phyloP scores from a whole-genome alignment of 306 rosid species.

The Quercus parvula region DNA sequence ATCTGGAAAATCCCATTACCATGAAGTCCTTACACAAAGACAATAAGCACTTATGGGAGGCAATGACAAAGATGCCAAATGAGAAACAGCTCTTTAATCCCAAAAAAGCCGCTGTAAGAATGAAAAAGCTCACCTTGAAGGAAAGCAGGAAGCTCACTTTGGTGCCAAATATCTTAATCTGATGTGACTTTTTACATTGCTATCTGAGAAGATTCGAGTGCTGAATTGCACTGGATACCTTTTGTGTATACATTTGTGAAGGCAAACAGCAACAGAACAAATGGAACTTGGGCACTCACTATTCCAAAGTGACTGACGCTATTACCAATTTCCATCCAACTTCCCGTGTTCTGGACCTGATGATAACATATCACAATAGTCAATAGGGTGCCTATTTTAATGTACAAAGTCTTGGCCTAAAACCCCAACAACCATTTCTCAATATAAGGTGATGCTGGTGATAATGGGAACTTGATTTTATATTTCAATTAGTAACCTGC shows the following conservation, averaged over 20 bases:
- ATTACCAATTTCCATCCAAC: slow-evolving; percentile 96
- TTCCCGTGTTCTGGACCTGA: slow-evolving; percentile 84
- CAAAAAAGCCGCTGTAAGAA: slow-evolving; percentile 3
- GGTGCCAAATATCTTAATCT: slow-evolving; percentile 3
- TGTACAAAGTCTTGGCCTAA: neutral
- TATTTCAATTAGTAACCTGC: too few relatives aligned
- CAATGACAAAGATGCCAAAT: neutral
- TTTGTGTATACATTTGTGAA: slow-evolving; percentile 72
- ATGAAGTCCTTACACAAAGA: slow-evolving; percentile 2
- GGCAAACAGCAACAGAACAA: slow-evolving; percentile 75
- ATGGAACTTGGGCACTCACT: slow-evolving; percentile 88
- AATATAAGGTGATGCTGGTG: neutral
- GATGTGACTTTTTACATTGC: slow-evolving; percentile 42
- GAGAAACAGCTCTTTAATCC: slow-evolving; percentile 17
- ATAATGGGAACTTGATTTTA: too few relatives aligned
- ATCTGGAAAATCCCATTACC: slow-evolving; percentile 17
- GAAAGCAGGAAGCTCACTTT: neutral
- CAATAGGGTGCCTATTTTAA: neutral
- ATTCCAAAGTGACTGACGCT: slow-evolving; percentile 92
- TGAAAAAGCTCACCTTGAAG: slow-evolving; percentile 14
- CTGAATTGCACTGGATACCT: slow-evolving; percentile 50
- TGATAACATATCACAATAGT: neutral
- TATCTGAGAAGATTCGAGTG: slow-evolving; percentile 44
- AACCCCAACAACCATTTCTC: neutral
- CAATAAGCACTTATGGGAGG: neutral